A percentile compares a stretch with the other conserved stretches of the same genome.
Conservation (phyloP, 1,284 basidiomycete species). For the Trichosporon inkin region DNA sequence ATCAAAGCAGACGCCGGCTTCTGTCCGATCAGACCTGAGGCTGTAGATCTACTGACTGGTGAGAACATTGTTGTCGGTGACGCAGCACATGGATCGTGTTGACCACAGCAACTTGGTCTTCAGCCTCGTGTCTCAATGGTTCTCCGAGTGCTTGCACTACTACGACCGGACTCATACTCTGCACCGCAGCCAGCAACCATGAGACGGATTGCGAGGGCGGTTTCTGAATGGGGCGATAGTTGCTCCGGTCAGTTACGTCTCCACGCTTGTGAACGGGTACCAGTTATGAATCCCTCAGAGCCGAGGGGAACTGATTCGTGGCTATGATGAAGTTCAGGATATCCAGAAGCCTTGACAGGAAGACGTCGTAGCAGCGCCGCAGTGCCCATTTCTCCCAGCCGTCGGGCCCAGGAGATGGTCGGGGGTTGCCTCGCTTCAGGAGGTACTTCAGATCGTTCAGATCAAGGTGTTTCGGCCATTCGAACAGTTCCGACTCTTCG, state of each 20-base stretch:
- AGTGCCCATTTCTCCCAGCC: slow-evolving; percentile 46
- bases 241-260: slow-evolving; percentile 30
- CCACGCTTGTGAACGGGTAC: slow-evolving; percentile 45
- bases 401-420: slow-evolving; percentile 36
- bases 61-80: no score
- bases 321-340: slow-evolving; percentile 41
- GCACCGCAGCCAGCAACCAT: no score
- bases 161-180: no score
- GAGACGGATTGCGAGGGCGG: no score
- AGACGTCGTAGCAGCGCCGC: slow-evolving; percentile 27
- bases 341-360: slow-evolving; percentile 31
- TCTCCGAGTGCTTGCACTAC: no score
- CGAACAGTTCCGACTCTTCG: not conserved
- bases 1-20: no score
- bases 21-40: no score
- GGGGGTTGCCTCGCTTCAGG: slow-evolving; percentile 28
- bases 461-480: slow-evolving; percentile 10
- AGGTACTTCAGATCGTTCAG: slow-evolving; percentile 10
- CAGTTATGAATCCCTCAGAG: slow-evolving; percentile 31
- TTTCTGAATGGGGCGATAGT: slow-evolving; percentile 33
- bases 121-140: no score
- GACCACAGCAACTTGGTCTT: no score
- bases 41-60: no score
- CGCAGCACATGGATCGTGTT: no score
- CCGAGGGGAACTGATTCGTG: slow-evolving; percentile 31